Percentiles rank a stretch among this genome's conserved stretches.
Evolutionary conservation across 2,329 filamentous ascomycete genomes (phyloP).

Genomic region (Sporothrix euskadiensis): DNA sequence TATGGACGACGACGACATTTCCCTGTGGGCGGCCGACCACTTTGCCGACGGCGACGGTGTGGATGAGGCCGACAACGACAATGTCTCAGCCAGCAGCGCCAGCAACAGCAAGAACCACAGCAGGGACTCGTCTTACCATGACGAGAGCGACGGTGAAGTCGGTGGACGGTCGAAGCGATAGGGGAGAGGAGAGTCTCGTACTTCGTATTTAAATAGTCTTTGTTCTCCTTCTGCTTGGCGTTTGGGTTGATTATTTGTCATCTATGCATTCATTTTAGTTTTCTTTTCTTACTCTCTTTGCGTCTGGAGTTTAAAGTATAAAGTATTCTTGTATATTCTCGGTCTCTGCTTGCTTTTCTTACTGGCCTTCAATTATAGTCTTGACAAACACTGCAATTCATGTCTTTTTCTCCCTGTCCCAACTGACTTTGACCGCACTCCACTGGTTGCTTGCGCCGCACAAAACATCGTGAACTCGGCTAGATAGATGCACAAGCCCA

Average conservation of each 20-base stretch:
- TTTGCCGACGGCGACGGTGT: constrained; percentile 38
- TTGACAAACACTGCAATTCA: not conserved
- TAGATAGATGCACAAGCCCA: not conserved
- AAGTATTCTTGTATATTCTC: not conserved
- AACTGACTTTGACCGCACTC: too few species aligned
- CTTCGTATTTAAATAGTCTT: not conserved
- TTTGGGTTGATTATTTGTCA: constrained; percentile 12
- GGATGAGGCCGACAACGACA: not conserved
- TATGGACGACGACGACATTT: constrained; percentile 62
- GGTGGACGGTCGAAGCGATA: constrained; percentile 4
- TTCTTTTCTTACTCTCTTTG: not conserved
- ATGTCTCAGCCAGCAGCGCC: not conserved
- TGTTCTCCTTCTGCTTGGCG: not conserved
- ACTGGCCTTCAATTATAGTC: not conserved
- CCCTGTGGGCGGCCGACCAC: constrained; percentile 54
- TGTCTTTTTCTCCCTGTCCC: too few species aligned
- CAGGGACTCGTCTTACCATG: constrained; percentile 22
- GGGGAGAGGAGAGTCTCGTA: not conserved
- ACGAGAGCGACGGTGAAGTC: constrained; percentile 27
- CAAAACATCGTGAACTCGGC: not conserved
- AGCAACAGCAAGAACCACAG: not conserved
- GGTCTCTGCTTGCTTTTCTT: not conserved
- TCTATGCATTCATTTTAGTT: not conserved
- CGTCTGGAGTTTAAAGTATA: not conserved
- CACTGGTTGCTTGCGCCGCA: not conserved